Evolutionary conservation across 495 filamentous ascomycete genomes (phyloP), one percentile per base, ranked within the genome.

Genomic region (Aspergillus avenaceus): DNA sequence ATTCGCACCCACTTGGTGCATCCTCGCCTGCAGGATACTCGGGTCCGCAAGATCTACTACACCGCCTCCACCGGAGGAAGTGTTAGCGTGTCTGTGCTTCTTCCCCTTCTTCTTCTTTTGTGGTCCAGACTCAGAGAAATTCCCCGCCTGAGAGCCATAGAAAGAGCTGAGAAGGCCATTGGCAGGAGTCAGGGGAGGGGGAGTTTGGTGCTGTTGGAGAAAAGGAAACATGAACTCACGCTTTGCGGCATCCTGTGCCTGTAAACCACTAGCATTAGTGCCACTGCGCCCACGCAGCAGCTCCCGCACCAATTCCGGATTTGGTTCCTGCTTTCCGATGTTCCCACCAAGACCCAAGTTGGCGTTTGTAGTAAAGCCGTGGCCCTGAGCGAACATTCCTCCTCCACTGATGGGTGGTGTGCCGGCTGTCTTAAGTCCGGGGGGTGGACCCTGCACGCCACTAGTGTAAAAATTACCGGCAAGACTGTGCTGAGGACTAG

Each of bases 11-110:
- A 83, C 84, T 72, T 95, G 88, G 71, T 91, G 91, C 82, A 95
- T 88, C 78, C 93, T 87, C 71, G 88, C 90, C 78, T 97, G 93
- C 80, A 99, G 84, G 80, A 97, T 96, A 81, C 90, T 96, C 77
- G 92, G 90, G 87, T 96, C 91, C 79, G 87, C 88, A 91, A 95
- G 87, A 91, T 97, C 90, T 79, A 95, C 90, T 90, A 95, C 83
- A 81, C 86, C 90, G 78, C 90, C 90, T 81, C 89, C 89, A 82
- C 88, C 92, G 84, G 90, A 93, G 87, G 90, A 95, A 92, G 91
- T 95, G 88, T 95, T 95, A 93, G 91, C 91, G 86, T 96, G 90
- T 85, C 90, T 95, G 78, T 95, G 90, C 87, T 95, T 93, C 84
- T 95, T 95, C 83, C 88, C 90, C 87, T 96, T 95, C 88, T 95